phyloP scores from a whole-genome alignment of 78 protist species.

The Speleostelium caveatum region DNA sequence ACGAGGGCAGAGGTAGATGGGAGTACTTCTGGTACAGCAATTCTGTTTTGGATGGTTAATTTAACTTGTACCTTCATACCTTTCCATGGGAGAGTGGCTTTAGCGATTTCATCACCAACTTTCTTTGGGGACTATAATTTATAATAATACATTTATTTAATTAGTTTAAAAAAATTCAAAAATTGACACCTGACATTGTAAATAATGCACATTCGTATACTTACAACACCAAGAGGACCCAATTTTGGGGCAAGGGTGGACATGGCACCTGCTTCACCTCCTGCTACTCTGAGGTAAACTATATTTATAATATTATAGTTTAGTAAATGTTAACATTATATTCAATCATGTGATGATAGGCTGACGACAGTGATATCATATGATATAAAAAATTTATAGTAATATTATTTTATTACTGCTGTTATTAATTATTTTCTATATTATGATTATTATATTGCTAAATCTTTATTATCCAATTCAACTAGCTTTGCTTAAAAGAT shows the following conservation, averaged over 20 bases:
- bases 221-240: constrained; percentile 99
- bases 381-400: background rate
- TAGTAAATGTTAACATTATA: background rate
- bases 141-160: too few relatives aligned
- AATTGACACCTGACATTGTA: constrained; percentile 12
- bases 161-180: background rate
- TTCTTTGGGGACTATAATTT: constrained; percentile 98
- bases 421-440: background rate
- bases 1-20: constrained; percentile 98
- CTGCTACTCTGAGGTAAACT: constrained; percentile 95
- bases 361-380: too few relatives aligned
- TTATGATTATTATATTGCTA: too few relatives aligned
- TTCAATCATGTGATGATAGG: too few relatives aligned
- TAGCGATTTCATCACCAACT: constrained; percentile 98
- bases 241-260: constrained; percentile 98
- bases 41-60: constrained; percentile 97
- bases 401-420: background rate
- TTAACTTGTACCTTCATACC: constrained; percentile 95
- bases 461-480: background rate
- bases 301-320: background rate
- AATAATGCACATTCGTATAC: constrained; percentile 57
- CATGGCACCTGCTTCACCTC: constrained; percentile 97
- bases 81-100: constrained; percentile 97
- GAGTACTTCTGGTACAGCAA: constrained; percentile 94
- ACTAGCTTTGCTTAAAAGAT: background rate